A percentile compares a stretch with the other conserved stretches of the same genome.
Conservation (phyloP, 495 filamentous ascomycete species). For the Hypomontagnella submonticulosa region DNA sequence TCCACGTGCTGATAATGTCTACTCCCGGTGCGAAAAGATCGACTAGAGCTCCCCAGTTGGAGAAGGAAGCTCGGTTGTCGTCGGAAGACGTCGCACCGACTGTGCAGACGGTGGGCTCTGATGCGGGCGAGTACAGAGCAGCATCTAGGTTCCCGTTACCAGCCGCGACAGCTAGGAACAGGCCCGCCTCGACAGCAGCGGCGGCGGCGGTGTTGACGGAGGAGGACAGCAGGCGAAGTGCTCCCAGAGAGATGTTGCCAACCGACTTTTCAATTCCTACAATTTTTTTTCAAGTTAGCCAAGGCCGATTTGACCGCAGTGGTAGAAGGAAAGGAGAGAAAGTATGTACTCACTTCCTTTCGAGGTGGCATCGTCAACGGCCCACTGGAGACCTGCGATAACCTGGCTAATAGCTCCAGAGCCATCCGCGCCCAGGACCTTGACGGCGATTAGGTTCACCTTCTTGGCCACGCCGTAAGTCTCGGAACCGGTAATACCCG, state of each 20-base stretch:
- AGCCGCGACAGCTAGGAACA: conserved; percentile 59
- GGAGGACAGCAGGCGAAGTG: conserved; percentile 49
- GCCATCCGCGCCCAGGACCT: conserved; percentile 53
- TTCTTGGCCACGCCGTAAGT: conserved; percentile 55
- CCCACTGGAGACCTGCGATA: conserved; percentile 64
- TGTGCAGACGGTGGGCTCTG: conserved; percentile 61
- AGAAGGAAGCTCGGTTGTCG: conserved; percentile 60
- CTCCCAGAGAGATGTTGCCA: conserved; percentile 61
- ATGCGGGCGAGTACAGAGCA: conserved; percentile 56
- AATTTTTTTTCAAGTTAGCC: conserved; percentile 11
- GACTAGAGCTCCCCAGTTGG: conserved; percentile 63
- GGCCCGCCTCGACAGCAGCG: conserved; percentile 53
- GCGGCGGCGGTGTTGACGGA: conserved; percentile 56
- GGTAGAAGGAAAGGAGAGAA: not conserved
- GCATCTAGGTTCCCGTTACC: conserved; percentile 53
- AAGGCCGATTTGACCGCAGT: not conserved
- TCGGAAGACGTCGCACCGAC: conserved; percentile 58
- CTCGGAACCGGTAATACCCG: conserved; percentile 47
- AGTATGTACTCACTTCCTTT: conserved; percentile 34
- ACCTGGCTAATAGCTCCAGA: conserved; percentile 55
- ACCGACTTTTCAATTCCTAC: conserved; percentile 50
- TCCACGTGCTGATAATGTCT: conserved; percentile 49
- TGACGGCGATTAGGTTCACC: conserved; percentile 48
- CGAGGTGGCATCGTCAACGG: conserved; percentile 49
- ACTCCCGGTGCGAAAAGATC: conserved; percentile 60